These are phyloP conservation scores for Chrysanthemum seticuspe DNA, from an alignment of 129 eudicot species.

Conservation along the genomic window DNA sequence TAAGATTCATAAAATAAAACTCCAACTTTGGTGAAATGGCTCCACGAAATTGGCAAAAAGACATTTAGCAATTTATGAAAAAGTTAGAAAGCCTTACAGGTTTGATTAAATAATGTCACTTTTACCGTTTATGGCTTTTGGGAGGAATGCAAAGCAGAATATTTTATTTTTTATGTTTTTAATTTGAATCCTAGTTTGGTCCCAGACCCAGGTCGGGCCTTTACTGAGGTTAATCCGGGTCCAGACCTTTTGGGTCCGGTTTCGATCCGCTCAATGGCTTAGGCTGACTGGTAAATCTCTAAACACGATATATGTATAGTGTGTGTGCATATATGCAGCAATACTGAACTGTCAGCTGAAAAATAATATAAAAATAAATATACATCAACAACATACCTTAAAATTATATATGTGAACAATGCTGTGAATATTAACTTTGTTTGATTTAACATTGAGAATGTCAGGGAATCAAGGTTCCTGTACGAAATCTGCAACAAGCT, in stretches of 20 bases:
- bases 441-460: slow-evolving; percentile 93
- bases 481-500: slow-evolving; percentile 95
- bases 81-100: neutral
- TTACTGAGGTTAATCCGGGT: neutral
- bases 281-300: neutral
- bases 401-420: slow-evolving; percentile 68
- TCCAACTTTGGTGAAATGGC: neutral
- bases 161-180: neutral
- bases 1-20: neutral
- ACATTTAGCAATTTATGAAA: neutral
- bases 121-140: neutral
- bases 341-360: neutral
- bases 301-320: neutral
- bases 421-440: slow-evolving; percentile 94
- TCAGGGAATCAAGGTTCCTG: slow-evolving; percentile 90
- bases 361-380: slow-evolving; percentile 3
- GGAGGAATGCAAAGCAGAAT: neutral
- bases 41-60: neutral
- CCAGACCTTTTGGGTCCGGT: neutral
- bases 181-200: neutral
- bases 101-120: neutral
- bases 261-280: neutral
- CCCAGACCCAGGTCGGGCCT: neutral
- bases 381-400: slow-evolving; percentile 52
- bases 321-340: neutral